Evolutionary conservation across 169 alveolate genomes (phyloP), one percentile per base, ranked within the genome.

Genomic region (Prorocentrum cordatum): DNA sequence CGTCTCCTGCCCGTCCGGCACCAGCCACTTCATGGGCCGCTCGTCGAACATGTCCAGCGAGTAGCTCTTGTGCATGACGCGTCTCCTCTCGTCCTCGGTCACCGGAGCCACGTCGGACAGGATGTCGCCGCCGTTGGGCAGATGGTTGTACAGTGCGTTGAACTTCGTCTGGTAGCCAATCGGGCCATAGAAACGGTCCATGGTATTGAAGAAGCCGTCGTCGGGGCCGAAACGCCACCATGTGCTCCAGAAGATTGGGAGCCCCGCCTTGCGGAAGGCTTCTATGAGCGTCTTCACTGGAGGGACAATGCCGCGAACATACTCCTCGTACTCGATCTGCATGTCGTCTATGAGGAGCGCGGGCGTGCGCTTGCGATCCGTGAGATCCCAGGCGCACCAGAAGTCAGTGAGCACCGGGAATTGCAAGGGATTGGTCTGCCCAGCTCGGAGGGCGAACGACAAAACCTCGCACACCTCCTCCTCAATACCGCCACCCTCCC

Each of bases 181-280:
- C 1, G 86, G 86, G 1, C 86, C 86, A 22, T 75, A 75, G 71
- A 75, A 75, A 0, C 86, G 86, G 35, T 75, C 86, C 86, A 75
- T 75, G 38, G 86, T 31, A 31, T 75, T 75, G 71, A 75, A 75
- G 86, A 50, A 75, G 5, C 86, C 86, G 35, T 75, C 86, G 1
- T 75, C 72, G 10, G 86, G 86, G 10, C 86, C 86, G 72, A 70
- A 75, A 24, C 86, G 86, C 86, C 86, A 75, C 86, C 86, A 75
- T 10, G 86, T 75, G 71, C 86, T 75, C 86, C 86, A 75, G n/a
- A 75, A 75, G 50, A 75, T 10, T 22, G 86, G 86, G 20, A 75
- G 86, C 7, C 68, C 35, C 29, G 86, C 86, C 87, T 77, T 42
- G 42, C 87, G 73, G 14, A 77, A 77, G 39, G 0, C 75, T 5